A percentile compares a stretch with the other conserved stretches of the same genome.
Evolutionary conservation across 2,329 filamentous ascomycete species (phyloP).

Genomic region (Salinomyces thailandicus): DNA sequence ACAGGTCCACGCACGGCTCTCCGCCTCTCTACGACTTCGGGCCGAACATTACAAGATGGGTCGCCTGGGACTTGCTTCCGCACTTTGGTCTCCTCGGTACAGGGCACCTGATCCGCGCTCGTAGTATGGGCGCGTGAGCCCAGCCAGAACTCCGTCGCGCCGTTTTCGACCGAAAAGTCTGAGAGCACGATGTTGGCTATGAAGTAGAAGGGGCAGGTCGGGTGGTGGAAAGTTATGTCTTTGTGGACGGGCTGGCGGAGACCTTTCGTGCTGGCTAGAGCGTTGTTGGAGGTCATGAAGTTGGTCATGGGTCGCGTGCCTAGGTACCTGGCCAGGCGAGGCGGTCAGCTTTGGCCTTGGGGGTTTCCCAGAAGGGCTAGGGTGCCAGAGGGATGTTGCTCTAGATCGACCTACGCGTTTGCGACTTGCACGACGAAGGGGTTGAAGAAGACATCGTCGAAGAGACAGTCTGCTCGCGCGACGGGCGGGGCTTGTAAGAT

Average conservation of each 20-base stretch:
- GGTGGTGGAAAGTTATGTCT: conserved; percentile 49
- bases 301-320: conserved; percentile 32
- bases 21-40: conserved; percentile 31
- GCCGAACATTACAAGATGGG: conserved; percentile 39
- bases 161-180: conserved; percentile 42
- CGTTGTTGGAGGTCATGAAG: conserved; percentile 33
- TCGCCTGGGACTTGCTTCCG: conserved; percentile 7
- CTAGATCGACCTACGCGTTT: conserved; percentile 16
- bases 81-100: conserved; percentile 39
- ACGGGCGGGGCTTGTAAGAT: conserved; percentile 32
- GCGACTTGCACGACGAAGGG: conserved; percentile 31
- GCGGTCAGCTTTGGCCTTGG: neutral
- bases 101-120: conserved; percentile 37
- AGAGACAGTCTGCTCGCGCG: conserved; percentile 22
- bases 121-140: conserved; percentile 37
- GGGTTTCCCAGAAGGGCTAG: neutral
- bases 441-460: conserved; percentile 32
- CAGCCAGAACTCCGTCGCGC: conserved; percentile 49
- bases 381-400: no score
- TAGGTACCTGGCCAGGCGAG: conserved; percentile 28
- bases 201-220: conserved; percentile 43
- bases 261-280: conserved; percentile 27
- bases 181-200: conserved; percentile 46
- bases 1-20: conserved; percentile 31
- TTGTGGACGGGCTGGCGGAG: conserved; percentile 46